Evolutionary conservation across 192 early-diverging fungal genomes (phyloP).

Genomic region (Paraglomus occultum): DNA sequence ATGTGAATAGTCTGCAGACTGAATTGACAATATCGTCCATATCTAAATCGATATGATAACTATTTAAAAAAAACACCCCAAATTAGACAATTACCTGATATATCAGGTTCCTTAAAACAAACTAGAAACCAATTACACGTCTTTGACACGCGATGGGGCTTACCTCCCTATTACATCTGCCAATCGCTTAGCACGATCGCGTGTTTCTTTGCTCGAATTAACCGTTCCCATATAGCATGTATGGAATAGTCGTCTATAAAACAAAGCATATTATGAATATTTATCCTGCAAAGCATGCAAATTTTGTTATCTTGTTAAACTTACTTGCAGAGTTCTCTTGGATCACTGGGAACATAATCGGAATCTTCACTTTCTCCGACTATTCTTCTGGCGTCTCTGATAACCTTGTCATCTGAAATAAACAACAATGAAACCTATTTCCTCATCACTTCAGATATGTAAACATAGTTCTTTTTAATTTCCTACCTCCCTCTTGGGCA

Average conservation of each 20-base stretch:
- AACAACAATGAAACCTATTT: neutral
- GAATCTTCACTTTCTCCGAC: slow-evolving; percentile 51
- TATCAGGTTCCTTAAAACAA: neutral
- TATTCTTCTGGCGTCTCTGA: slow-evolving; percentile 69
- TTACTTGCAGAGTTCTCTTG: slow-evolving; percentile 79
- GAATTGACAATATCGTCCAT: slow-evolving; percentile 83
- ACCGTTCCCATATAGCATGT: slow-evolving; percentile 95
- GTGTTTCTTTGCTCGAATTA: slow-evolving; percentile 88
- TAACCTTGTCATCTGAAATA: slow-evolving; percentile 50
- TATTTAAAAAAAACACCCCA: slow-evolving; percentile 32
- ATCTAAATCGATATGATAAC: slow-evolving; percentile 87
- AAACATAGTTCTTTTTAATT: neutral
- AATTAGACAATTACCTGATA: neutral
- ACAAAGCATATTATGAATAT: neutral
- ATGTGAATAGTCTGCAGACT: slow-evolving; percentile 70
- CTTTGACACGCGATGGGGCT: slow-evolving; percentile 6
- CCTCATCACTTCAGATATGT: neutral
- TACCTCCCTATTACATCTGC: slow-evolving; percentile 76
- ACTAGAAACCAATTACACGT: neutral
- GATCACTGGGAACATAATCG: slow-evolving; percentile 70
- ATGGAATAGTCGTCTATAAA: slow-evolving; percentile 72
- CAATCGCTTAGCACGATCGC: slow-evolving; percentile 72
- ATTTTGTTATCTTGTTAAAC: neutral
- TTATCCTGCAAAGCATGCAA: neutral
- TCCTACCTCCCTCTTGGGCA: slow-evolving; percentile 53